Base-by-base conservation (phyloP, 257 asterid genomes). In the Rehmannia glutinosa region DNA sequence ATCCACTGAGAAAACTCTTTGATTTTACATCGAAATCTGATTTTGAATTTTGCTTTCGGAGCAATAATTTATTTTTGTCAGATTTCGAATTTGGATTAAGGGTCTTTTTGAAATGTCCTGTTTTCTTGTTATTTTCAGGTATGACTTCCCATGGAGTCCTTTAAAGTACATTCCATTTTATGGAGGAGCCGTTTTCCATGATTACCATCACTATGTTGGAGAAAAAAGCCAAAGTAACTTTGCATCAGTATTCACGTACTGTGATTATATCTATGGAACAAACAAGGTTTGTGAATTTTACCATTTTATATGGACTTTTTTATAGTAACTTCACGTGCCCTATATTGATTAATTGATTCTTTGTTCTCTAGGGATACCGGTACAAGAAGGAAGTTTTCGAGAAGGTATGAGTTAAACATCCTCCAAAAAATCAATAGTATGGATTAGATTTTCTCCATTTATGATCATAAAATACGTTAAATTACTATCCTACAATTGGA, bases 101-200 rank as follows among this genome's bases (percentile, higher is more conserved):
- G n/a, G n/a, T n/a, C n/a, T n/a, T n/a, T n/a, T n/a, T 28, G 33
- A 28, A 28, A 28, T 28, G 33, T 28, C 5, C 33, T 28, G 5
- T 28, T 28, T n/a, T 28, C 33, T 28, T 35, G 11, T 42, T 41
- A 8, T 56, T 80, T 47, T 6, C 5, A 86, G 96, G 77, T 87
- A 83, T 52, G 97, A 90, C 12, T 87, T 87, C 68, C 95, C 93
- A 1, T 85, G 97, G 95, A 87, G 87, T 64, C 95, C 93, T 32
- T 73, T 82, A 21, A 90, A 81, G 60, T 75, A 68, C 39, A 87
- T 90, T 42, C 95, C 97, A 8, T 90, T 90, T 60, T 90, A 90
- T 55, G 97, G 97, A 42, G 97, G 95, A 45, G 85, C 95, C 6
- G 71, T 47, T n/a, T 78, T 78, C 80, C 97, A 90, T 63, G 97